Percentiles rank a stretch among this genome's conserved stretches.
These are phyloP conservation scores for Ceratocystis diversiconidia DNA, from an alignment of 2,329 filamentous ascomycete species.

Conservation along the genomic window DNA sequence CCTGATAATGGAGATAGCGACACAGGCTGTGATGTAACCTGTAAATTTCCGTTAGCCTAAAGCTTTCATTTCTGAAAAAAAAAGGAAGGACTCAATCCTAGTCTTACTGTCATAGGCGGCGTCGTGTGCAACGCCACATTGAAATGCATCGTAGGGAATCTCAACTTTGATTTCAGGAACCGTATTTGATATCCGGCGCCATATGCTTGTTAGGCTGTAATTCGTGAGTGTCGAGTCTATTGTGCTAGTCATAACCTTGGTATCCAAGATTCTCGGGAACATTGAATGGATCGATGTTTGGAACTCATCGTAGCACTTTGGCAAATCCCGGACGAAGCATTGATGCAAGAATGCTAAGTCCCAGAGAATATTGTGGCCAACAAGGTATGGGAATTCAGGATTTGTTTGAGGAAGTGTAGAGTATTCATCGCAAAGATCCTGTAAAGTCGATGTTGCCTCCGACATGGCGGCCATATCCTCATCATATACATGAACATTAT, in stretches of 20 bases:
- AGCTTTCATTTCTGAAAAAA: too few species aligned
- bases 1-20: conserved; percentile 25
- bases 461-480: not conserved
- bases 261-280: conserved; percentile 41
- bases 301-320: conserved; percentile 40
- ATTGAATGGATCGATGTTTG: conserved; percentile 30
- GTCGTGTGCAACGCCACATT: conserved; percentile 30
- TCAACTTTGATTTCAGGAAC: conserved; percentile 28
- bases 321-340: conserved; percentile 46
- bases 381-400: conserved; percentile 24
- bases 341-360: conserved; percentile 50
- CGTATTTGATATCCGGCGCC: not conserved
- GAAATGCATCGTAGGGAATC: conserved; percentile 25
- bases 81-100: too few species aligned
- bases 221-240: conserved; percentile 20
- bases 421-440: not conserved
- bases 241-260: conserved; percentile 43
- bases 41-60: conserved; percentile 13
- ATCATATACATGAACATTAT: not conserved
- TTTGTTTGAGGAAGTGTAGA: not conserved
- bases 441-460: not conserved
- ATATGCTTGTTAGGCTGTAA: not conserved
- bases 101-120: conserved; percentile 45
- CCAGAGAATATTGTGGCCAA: conserved; percentile 52
- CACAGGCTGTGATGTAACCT: conserved; percentile 31